Percentiles rank a stretch among this genome's conserved stretches.
phyloP scores from a whole-genome alignment of 1,284 basidiomycete genomes.

The Moniliella sp. region DNA sequence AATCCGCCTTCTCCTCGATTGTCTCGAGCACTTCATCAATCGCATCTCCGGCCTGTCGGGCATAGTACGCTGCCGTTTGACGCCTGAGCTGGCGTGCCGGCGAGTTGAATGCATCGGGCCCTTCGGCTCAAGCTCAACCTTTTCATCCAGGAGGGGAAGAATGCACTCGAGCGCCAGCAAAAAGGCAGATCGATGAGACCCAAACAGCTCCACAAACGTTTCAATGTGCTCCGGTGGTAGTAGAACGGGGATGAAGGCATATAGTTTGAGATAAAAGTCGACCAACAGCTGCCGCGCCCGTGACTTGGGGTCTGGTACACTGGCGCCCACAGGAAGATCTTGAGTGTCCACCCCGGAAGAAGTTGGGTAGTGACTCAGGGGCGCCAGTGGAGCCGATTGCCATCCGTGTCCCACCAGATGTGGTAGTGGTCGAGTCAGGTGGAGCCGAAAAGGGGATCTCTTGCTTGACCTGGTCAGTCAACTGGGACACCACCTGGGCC shows the following conservation, averaged over 20 bases:
- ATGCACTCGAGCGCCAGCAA: conserved; percentile 16
- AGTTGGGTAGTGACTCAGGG: too few species aligned
- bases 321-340: too few species aligned
- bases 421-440: too few species aligned
- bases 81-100: too few species aligned
- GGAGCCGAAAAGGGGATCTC: too few species aligned
- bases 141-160: conserved; percentile 12
- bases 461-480: too few species aligned
- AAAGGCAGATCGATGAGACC: conserved; percentile 11
- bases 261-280: conserved; percentile 20
- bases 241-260: conserved; percentile 22
- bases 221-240: conserved; percentile 12
- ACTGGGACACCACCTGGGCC: too few species aligned
- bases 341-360: too few species aligned
- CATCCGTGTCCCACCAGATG: too few species aligned
- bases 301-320: too few species aligned
- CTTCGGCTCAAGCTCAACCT: conserved; percentile 9
- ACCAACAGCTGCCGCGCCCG: too few species aligned
- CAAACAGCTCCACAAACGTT: conserved; percentile 6
- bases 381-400: too few species aligned
- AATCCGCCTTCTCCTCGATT: conserved; percentile 7
- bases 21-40: conserved; percentile 16
- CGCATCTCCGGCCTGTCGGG: conserved; percentile 14
- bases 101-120: conserved; percentile 2
- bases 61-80: conserved; percentile 8